Conservation (phyloP, 345 rosid genomes). For the Boechera retrofracta region DNA sequence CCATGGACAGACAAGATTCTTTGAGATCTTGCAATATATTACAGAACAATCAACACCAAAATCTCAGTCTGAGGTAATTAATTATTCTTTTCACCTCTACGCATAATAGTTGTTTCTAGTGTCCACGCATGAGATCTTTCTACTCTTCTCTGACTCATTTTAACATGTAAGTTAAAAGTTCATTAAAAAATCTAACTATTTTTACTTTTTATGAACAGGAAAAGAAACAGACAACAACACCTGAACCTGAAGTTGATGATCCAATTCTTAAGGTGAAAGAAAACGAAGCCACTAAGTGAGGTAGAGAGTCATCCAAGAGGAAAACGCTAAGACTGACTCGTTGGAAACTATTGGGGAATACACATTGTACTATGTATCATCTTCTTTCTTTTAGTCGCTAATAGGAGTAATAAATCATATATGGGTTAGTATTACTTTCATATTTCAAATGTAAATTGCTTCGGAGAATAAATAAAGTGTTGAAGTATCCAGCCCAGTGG, state of each 20-base stretch:
- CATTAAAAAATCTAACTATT: neutral
- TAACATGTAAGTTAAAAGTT: neutral
- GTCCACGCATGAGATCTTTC: neutral
- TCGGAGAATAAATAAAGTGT: neutral
- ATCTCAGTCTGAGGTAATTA: constrained; percentile 54
- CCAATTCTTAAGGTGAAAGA: constrained; percentile 48
- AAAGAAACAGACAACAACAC: constrained; percentile 30
- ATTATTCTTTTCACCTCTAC: neutral
- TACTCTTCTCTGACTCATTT: neutral
- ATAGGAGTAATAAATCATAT: neutral
- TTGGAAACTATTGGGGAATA: constrained; percentile 49
- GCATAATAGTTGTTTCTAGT: neutral
- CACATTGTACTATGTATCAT: constrained; percentile 26
- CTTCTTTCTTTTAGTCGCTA: neutral
- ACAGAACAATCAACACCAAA: constrained; percentile 53
- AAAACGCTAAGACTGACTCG: constrained; percentile 47
- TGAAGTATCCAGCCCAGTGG: too few species aligned
- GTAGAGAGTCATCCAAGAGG: constrained; percentile 50
- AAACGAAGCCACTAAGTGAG: constrained; percentile 43
- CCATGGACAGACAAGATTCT: constrained; percentile 58
- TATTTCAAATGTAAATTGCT: constrained; percentile 18
- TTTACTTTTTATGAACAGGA: constrained; percentile 33
- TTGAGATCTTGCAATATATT: constrained; percentile 53
- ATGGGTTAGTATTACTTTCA: neutral
- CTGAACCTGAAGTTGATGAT: constrained; percentile 25